Evolutionary conservation across 2,329 filamentous ascomycete genomes (phyloP).

Genomic region (Colletotrichum euphorbiae): DNA sequence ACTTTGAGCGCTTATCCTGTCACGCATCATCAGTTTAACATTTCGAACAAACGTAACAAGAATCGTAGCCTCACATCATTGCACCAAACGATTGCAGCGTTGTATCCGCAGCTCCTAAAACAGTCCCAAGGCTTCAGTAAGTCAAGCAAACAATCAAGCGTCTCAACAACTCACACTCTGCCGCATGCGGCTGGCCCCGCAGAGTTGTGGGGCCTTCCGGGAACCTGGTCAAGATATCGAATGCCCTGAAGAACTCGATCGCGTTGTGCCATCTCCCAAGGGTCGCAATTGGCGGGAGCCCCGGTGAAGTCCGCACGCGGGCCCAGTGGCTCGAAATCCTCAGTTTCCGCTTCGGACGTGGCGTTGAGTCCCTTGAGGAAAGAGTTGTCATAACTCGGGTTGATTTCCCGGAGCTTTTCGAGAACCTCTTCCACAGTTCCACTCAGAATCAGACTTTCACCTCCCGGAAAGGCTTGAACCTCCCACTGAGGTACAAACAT

Average conservation of each 20-base stretch:
- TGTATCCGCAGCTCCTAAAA: constrained; percentile 34
- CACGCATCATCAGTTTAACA: background rate
- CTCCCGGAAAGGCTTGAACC: constrained; percentile 29
- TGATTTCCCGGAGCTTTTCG: constrained; percentile 17
- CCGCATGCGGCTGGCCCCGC: constrained; percentile 40
- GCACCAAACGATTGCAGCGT: constrained; percentile 43
- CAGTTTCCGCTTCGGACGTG: background rate
- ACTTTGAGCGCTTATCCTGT: constrained; percentile 31
- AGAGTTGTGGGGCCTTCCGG: constrained; percentile 33
- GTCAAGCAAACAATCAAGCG: no score
- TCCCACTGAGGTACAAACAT: constrained; percentile 27
- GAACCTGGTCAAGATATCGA: constrained; percentile 36
- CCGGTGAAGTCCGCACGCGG: background rate
- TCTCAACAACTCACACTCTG: constrained; percentile 37
- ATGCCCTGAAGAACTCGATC: background rate
- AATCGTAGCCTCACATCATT: constrained; percentile 41
- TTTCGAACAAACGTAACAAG: background rate
- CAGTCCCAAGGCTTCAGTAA: no score
- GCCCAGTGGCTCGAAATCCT: background rate
- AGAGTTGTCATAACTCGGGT: constrained; percentile 25
- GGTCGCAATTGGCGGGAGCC: background rate
- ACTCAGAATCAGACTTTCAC: constrained; percentile 22
- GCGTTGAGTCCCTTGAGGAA: background rate
- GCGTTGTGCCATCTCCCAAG: constrained; percentile 26
- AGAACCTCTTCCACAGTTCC: constrained; percentile 38